Base-by-base conservation (phyloP, 768 basidiomycete genomes). In the Mycena galericulata region DNA sequence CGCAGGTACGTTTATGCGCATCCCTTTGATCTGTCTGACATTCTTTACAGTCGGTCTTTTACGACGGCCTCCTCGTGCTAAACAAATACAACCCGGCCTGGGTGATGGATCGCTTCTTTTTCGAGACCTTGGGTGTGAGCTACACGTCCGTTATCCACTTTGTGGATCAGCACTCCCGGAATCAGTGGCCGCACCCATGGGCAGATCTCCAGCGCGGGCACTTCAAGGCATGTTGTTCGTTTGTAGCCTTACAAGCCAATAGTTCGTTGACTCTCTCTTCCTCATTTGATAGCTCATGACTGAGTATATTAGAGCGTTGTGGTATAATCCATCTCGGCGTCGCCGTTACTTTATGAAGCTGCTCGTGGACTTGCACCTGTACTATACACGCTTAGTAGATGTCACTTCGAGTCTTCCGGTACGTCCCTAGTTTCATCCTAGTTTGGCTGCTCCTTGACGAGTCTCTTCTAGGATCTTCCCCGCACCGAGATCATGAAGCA, bases 271-370 rank as follows among this genome's bases (percentile, higher is more conserved):
- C 68, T 66, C n/a, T 24, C 38, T 40, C 32, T 36, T 63, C 32
- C 20, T 46, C n/a, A 38, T 34, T 64, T 36, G 32, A 15, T 73
- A 94, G 92, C 80, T 90, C 43, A 79, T 92, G 24, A 82, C 86
- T 1, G 85, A 85, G 12, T 86, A 90, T 63, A 79, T 90, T 59
- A 86, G 85, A 75, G 88, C 87, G 0, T 80, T 85, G 41, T 94
- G 91, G 88, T 84, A 81, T 57, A 95, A 94, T 72, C 90, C 89
- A 10, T 83, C 91, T 2, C 83, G 93, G 50, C 84, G 89, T 57
- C 84, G 93, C 46, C 82, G 93, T 53, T 83, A 87, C 73, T 83
- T 92, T 30, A 85, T 89, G 81, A 91, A 90, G 69, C 83, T 86
- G 0, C 75, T 92, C 36, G 71, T 89, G 3, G 87, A 90, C 36